phyloP scores from a whole-genome alignment of 768 basidiomycete species.

The Lentinula guzmanii region DNA sequence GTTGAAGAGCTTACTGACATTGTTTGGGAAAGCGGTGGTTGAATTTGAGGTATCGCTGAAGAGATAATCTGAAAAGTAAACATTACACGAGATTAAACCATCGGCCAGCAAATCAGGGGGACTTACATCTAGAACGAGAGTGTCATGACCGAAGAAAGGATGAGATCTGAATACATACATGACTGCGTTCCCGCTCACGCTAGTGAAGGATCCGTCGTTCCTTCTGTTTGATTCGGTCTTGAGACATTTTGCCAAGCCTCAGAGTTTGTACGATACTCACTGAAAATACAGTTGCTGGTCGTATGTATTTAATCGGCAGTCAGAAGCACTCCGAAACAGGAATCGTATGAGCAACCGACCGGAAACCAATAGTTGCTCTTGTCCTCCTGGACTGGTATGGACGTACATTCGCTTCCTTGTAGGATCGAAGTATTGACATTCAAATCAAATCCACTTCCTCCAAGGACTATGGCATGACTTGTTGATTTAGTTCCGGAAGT shows the following conservation, averaged over 20 bases:
- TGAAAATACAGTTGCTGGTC: conserved; percentile 10
- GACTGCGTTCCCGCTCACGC: conserved; percentile 10
- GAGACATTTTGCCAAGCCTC: not conserved
- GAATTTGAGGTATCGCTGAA: conserved; percentile 4
- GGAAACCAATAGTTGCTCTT: conserved; percentile 21
- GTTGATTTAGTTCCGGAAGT: not conserved
- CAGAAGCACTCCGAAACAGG: not conserved
- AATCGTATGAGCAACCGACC: not conserved
- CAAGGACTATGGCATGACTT: conserved; percentile 7
- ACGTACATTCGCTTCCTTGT: conserved; percentile 14
- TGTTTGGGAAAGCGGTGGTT: conserved; percentile 9
- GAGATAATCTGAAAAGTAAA: conserved; percentile 7
- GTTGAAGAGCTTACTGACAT: not conserved
- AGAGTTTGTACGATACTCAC: not conserved
- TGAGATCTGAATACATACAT: conserved; percentile 1
- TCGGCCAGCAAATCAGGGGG: not conserved
- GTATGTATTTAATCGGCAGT: not conserved
- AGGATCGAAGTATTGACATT: conserved; percentile 11
- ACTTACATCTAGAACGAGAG: conserved; percentile 5
- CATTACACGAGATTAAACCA: not conserved
- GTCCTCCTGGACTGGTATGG: conserved; percentile 14
- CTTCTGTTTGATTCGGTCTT: not conserved
- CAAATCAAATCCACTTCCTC: conserved; percentile 14
- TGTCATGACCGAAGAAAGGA: not conserved
- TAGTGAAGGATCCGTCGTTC: conserved; percentile 10